Evolutionary conservation across 2,329 filamentous ascomycete genomes (phyloP), one percentile per base, ranked within the genome.

Genomic region (Colletotrichum sp.): DNA sequence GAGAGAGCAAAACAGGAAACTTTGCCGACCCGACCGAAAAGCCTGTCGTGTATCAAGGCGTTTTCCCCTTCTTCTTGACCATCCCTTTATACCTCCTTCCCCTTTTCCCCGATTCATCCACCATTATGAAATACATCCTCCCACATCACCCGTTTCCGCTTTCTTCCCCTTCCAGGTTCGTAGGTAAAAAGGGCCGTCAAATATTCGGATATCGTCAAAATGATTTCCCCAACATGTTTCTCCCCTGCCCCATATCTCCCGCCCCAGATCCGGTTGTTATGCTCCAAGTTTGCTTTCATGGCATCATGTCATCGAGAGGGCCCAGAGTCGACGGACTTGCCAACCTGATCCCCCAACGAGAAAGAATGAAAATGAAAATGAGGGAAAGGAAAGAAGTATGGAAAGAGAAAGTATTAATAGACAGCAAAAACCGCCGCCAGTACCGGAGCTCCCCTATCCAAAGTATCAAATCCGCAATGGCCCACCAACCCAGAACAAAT

Each of bases 221-320:
- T 63, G 69, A 55, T 63, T 58, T 21, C 43, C 59, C 63, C 62
- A 24, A 48, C 18, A 61, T 62, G 18, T 16, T 24, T 43, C 55
- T 61, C 28, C 52, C 52, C 18, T 12, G 7, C 5, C 38, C 36
- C 7, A 1, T 32, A 26, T n/a, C 56, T 52, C 43, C 43, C 43
- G n/a, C 43, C 55, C 61, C 18, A 10, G 73, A 55, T 64, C 63
- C 63, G 68, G 52, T 58, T 73, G 73, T 58, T 69, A 76, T 76
- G 71, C 74, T 70, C 71, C 74, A 65, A 48, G 36, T 71, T 71
- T 62, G 61, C 72, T 77, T 73, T 77, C 75, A 64, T 76, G 58
- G 64, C 65, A 58, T 77, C 75, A 30, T 70, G 38, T 73, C 73
- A 69, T 65, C 61, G 58, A 69, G 56, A 18, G 38, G 4, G 8